Evolutionary conservation across 495 filamentous ascomycete species (phyloP).

Genomic region (Platismatia glauca): DNA sequence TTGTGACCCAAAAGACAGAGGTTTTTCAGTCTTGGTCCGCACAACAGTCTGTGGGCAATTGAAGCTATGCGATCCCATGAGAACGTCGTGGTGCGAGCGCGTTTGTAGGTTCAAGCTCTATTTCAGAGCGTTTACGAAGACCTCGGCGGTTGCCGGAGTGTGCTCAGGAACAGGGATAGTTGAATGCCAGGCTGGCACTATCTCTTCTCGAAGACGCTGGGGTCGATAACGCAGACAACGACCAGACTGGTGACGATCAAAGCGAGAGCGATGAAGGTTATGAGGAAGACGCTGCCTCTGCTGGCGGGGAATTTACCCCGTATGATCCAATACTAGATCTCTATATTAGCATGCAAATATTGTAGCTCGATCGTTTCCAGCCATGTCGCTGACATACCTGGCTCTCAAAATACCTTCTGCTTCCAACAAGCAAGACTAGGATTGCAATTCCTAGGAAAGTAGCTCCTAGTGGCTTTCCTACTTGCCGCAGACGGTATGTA

Average conservation of each 20-base stretch:
- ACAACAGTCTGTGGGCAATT: neutral
- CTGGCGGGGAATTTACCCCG: slow-evolving; percentile 90
- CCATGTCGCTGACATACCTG: slow-evolving; percentile 26
- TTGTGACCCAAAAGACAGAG: neutral
- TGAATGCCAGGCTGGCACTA: neutral
- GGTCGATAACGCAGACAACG: slow-evolving; percentile 60
- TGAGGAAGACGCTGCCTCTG: slow-evolving; percentile 72
- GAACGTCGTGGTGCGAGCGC: neutral
- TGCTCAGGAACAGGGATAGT: neutral
- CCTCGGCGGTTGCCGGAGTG: neutral
- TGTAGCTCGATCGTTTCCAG: neutral
- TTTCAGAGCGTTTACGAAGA: neutral
- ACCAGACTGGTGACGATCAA: slow-evolving; percentile 64
- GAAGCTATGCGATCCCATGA: neutral
- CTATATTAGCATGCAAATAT: slow-evolving; percentile 1
- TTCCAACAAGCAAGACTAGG: slow-evolving; percentile 72
- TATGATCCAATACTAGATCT: slow-evolving; percentile 72
- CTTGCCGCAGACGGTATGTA: slow-evolving; percentile 49
- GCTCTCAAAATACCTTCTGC: slow-evolving; percentile 57
- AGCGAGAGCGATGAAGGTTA: slow-evolving; percentile 58
- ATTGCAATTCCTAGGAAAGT: slow-evolving; percentile 88
- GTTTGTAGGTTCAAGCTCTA: neutral
- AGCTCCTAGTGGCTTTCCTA: slow-evolving; percentile 89
- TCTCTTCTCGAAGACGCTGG: slow-evolving; percentile 39
- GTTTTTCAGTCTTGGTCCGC: neutral